Evolutionary conservation across 345 rosid genomes (phyloP).

Genomic region (Turritis glabra): DNA sequence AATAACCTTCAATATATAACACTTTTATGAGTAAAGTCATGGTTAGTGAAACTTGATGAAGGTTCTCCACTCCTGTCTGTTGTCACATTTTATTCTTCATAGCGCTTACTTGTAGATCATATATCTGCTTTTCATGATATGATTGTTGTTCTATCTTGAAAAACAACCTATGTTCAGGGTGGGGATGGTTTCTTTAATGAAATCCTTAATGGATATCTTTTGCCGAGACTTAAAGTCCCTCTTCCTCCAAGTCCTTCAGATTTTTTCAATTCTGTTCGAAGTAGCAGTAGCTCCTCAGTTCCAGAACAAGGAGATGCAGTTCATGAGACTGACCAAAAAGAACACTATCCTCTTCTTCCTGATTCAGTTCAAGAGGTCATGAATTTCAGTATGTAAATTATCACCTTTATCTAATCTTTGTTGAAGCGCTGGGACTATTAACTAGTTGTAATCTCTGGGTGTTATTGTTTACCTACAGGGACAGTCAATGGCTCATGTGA

Average conservation of each 20-base stretch:
- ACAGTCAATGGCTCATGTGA: conserved; percentile 38
- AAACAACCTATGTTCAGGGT: conserved; percentile 50
- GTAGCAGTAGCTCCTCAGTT: conserved; percentile 40
- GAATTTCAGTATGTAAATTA: conserved; percentile 43
- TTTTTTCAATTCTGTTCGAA: conserved; percentile 45
- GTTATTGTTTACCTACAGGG: conserved; percentile 45
- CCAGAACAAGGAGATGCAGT: conserved; percentile 39
- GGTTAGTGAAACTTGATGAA: conserved; percentile 21
- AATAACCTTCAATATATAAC: background rate
- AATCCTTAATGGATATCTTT: conserved; percentile 83
- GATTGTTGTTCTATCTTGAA: background rate
- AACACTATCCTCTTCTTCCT: conserved; percentile 59
- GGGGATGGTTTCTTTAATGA: conserved; percentile 99
- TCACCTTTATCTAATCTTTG: conserved; percentile 22
- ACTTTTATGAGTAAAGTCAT: conserved; percentile 5
- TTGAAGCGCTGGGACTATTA: conserved; percentile 10
- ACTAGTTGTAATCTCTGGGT: conserved; percentile 29
- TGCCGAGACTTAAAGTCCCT: conserved; percentile 75
- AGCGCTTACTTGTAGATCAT: background rate
- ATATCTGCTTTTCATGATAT: background rate
- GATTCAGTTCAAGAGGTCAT: conserved; percentile 40
- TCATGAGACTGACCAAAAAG: conserved; percentile 45
- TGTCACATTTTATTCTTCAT: conserved; percentile 7
- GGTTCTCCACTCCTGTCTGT: conserved; percentile 5
- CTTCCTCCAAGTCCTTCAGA: conserved; percentile 75